phyloP scores from a whole-genome alignment of 2,329 filamentous ascomycete genomes.

The Fonsecaea erecta region DNA sequence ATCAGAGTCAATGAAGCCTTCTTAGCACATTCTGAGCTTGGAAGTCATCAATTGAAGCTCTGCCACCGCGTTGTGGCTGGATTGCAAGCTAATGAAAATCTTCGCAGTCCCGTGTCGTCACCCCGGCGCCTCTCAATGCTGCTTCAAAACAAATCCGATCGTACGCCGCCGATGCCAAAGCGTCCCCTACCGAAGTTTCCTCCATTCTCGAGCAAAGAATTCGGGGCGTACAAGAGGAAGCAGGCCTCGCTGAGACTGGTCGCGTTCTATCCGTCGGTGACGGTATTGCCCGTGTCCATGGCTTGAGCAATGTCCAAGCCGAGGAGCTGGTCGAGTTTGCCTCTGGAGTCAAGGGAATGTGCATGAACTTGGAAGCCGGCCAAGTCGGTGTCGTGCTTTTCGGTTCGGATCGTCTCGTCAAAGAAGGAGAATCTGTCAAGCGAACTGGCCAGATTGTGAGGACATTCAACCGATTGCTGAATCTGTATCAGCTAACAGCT shows the following conservation, averaged over 20 bases:
- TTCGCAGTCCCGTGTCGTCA: slow-evolving; percentile 79
- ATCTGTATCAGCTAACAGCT: slow-evolving; percentile 34
- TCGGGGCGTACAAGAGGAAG: slow-evolving; percentile 96
- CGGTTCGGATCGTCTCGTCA: slow-evolving; percentile 99
- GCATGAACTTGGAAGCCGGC: slow-evolving; percentile 99
- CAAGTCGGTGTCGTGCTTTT: slow-evolving; percentile 99
- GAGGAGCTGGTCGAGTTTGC: slow-evolving; percentile 99
- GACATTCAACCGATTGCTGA: background rate
- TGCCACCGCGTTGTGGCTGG: background rate
- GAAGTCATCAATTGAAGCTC: background rate
- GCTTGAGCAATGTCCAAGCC: slow-evolving; percentile 99
- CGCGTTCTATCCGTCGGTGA: slow-evolving; percentile 99
- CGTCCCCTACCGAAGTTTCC: slow-evolving; percentile 95
- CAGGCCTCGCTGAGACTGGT: slow-evolving; percentile 95
- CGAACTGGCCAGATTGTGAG: slow-evolving; percentile 98
- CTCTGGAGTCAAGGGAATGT: slow-evolving; percentile 99
- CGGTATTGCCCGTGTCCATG: slow-evolving; percentile 99
- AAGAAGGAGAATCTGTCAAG: slow-evolving; percentile 99
- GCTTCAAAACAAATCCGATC: slow-evolving; percentile 74
- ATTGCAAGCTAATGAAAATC: slow-evolving; percentile 43
- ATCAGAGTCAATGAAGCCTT: slow-evolving; percentile 44
- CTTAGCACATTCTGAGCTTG: slow-evolving; percentile 16
- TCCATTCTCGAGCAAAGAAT: slow-evolving; percentile 99
- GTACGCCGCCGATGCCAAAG: slow-evolving; percentile 94
- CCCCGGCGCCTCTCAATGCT: slow-evolving; percentile 75